Conservation (phyloP, 2,329 filamentous ascomycete genomes). For the Tolypocladium guangdongense region DNA sequence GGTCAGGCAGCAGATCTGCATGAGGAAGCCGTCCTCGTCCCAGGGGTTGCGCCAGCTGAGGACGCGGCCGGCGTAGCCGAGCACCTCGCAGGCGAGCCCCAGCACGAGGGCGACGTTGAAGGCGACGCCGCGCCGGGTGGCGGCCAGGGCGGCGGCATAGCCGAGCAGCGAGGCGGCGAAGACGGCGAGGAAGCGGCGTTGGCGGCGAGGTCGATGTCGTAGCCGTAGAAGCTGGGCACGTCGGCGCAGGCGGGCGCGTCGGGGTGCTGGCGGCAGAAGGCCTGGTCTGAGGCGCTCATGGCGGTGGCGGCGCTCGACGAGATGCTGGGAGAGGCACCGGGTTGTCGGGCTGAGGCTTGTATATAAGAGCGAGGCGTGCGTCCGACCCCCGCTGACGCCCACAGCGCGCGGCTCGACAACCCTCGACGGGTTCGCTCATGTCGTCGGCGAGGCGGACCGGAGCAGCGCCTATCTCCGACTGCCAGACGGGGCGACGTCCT, state of each 20-base stretch:
- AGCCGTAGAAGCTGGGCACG: conserved; percentile 35
- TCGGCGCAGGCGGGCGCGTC: conserved; percentile 15
- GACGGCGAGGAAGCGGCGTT: conserved; percentile 41
- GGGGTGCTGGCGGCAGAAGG: conserved; percentile 18
- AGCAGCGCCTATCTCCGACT: too few relatives aligned
- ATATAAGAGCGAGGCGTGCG: not conserved
- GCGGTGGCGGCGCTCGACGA: too few relatives aligned
- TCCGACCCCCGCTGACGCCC: too few relatives aligned
- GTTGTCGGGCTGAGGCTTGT: too few relatives aligned
- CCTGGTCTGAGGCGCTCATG: not conserved
- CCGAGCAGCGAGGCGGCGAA: conserved; percentile 34
- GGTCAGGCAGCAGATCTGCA: conserved; percentile 52
- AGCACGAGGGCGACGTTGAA: conserved; percentile 43
- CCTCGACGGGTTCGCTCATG: too few relatives aligned
- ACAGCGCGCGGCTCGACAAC: too few relatives aligned
- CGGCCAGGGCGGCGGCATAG: conserved; percentile 27
- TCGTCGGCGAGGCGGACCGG: too few relatives aligned
- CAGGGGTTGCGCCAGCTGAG: conserved; percentile 43
- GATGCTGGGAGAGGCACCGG: too few relatives aligned
- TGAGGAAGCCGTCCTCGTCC: conserved; percentile 33
- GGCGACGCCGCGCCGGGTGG: conserved; percentile 34
- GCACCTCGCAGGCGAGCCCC: conserved; percentile 42
- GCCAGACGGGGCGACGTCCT: too few relatives aligned
- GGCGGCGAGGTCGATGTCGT: conserved; percentile 36
- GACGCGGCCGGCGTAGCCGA: conserved; percentile 50